Percentiles rank a stretch among this genome's conserved stretches.
Conservation (phyloP, 306 rosid species). For the Fragaria nilgerrensis region DNA sequence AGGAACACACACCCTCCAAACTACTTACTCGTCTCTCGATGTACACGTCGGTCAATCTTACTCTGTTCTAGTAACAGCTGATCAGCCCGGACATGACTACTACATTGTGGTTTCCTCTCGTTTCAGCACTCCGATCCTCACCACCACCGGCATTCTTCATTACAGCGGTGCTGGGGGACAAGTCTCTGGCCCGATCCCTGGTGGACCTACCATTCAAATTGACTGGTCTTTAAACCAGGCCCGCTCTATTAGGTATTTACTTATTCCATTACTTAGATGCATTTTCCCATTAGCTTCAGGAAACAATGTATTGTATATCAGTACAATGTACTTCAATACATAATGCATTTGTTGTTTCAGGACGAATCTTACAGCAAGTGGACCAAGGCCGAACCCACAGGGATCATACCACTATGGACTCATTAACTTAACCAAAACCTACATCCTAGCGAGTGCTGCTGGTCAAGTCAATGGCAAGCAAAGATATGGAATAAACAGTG, state of each 20-base stretch:
- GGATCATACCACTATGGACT: slow-evolving; percentile 96
- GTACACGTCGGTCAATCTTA: slow-evolving; percentile 92
- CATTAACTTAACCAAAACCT: slow-evolving; percentile 62
- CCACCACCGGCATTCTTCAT: slow-evolving; percentile 70
- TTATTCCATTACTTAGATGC: background rate
- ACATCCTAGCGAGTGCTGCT: slow-evolving; percentile 58
- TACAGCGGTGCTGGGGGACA: slow-evolving; percentile 77
- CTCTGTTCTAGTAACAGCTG: slow-evolving; percentile 79
- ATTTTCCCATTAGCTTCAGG: background rate
- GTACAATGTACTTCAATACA: background rate
- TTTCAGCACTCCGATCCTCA: slow-evolving; percentile 54
- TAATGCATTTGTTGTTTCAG: slow-evolving; percentile 40
- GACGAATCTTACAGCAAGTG: slow-evolving; percentile 97
- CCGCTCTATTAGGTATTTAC: slow-evolving; percentile 75
- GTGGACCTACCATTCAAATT: slow-evolving; percentile 97
- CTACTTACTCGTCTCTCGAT: slow-evolving; percentile 77
- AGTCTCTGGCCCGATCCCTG: slow-evolving; percentile 85
- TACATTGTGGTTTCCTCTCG: slow-evolving; percentile 75
- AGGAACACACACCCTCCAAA: slow-evolving; percentile 93
- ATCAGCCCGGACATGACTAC: slow-evolving; percentile 83
- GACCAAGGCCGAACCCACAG: slow-evolving; percentile 98
- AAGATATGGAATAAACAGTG: slow-evolving; percentile 89
- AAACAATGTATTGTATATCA: background rate
- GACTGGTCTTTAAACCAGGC: slow-evolving; percentile 99
- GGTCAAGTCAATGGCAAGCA: slow-evolving; percentile 77